phyloP scores from a whole-genome alignment of 345 rosid species.

The rapeseed (Brassica napus) region Da-Ae NC_063451.1:36669001-36669500 shows the following conservation, averaged over 20 bases:
- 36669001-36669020: not conserved
- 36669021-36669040: not conserved
- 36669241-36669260: not conserved
- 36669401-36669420: not conserved
- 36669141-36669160: not conserved
- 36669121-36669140: not conserved
- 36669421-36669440: slow-evolving; percentile 61
- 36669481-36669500: slow-evolving; percentile 54
- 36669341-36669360: not conserved
- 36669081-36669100: not conserved
- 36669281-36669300: not conserved
- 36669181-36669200: not conserved
- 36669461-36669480: slow-evolving; percentile 43
- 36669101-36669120: not conserved
- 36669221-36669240: not conserved
- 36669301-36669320: not conserved
- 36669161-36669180: not conserved
- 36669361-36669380: not conserved
- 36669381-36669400: not conserved
- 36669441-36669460: slow-evolving; percentile 68
- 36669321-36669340: not conserved
- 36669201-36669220: not conserved
- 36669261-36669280: not conserved
- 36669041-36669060: not conserved
- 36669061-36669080: not conserved